Base-by-base conservation (phyloP, 2,329 filamentous ascomycete genomes). In the Mycogone perniciosa region DNA sequence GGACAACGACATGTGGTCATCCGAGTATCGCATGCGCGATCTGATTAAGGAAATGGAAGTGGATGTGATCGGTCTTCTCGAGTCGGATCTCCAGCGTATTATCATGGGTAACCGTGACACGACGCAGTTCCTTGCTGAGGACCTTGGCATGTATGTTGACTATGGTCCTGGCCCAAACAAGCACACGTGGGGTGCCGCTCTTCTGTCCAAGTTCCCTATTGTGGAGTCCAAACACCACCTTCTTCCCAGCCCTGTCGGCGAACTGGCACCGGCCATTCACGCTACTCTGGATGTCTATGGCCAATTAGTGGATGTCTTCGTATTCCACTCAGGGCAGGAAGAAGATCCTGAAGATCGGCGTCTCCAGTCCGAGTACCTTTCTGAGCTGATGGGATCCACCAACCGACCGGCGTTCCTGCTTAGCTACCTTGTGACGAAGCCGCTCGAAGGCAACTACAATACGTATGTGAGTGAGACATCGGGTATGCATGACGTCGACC, bases 71-170 rank as follows among this genome's bases (percentile, higher is more conserved):
- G 93, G 93, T n/a, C 80, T 99, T 20, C 79, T 99, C 1, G 93
- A 99, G 69, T 88, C 86, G 1, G 93, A 99, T 66, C 79, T 89
- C 34, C 93, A 99, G 72, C 88, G 92, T 59, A 96, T 99, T 71
- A 99, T 99, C 75, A 99, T 97, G 93, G 93, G 93, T 63, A 99
- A 97, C 72, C 87, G 93, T 58, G 93, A 99, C 66, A 87, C 89
- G 7, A 96, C 93, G 1, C 93, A 97, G 66, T 95, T 89, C 70
- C 80, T 99, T 7, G 91, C 93, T 20, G 92, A 97, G 67, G 91
- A 99, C 59, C 79, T 99, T 8, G 93, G 93, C 60, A 99, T 99
- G 93, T 99, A 96, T 64, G 91, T 95, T 45, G 93, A 99, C 72
- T 96, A 90, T 63, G 93, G 93, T 50, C 93, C 93, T 31, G 93